phyloP scores from a whole-genome alignment of 1,139 yeast species.

The Arxiozyma slooffiae region DNA sequence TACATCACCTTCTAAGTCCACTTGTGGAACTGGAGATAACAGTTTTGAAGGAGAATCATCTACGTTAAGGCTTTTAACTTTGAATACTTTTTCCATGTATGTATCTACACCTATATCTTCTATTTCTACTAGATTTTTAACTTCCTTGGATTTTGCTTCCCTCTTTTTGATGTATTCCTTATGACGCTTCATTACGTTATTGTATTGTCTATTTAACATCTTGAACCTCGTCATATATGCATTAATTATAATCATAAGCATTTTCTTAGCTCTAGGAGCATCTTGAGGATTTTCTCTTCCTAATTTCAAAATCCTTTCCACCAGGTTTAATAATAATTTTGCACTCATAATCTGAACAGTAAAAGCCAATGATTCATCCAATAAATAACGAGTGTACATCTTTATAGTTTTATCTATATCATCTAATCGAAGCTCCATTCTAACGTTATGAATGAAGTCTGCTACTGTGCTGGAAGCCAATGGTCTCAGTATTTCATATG shows the following conservation, averaged over 20 bases:
- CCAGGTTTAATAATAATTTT: constrained; percentile 72
- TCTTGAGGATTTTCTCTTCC: constrained; percentile 52
- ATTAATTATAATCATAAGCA: constrained; percentile 72
- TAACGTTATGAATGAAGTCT: constrained; percentile 85
- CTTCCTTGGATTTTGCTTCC: constrained; percentile 15
- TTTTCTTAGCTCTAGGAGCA: constrained; percentile 64
- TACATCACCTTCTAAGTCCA: constrained; percentile 4
- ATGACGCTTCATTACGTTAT: constrained; percentile 57
- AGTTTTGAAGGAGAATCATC: constrained; percentile 35
- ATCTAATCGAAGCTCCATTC: constrained; percentile 70
- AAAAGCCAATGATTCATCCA: constrained; percentile 73
- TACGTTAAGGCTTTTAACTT: constrained; percentile 9
- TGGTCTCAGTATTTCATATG: constrained; percentile 76
- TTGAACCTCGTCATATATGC: constrained; percentile 80
- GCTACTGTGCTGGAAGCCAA: constrained; percentile 94
- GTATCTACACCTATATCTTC: constrained; percentile 23
- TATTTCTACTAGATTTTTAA: constrained; percentile 16
- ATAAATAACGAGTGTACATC: constrained; percentile 71
- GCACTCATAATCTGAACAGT: constrained; percentile 98
- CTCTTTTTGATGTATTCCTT: constrained; percentile 40
- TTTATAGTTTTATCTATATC: constrained; percentile 85
- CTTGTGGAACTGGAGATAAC: constrained; percentile 27
- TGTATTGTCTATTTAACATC: constrained; percentile 62
- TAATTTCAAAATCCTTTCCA: constrained; percentile 77
- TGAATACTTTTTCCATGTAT: constrained; percentile 19